phyloP scores from a whole-genome alignment of 2,329 filamentous ascomycete genomes.

The Hypoxylon sp. region DNA sequence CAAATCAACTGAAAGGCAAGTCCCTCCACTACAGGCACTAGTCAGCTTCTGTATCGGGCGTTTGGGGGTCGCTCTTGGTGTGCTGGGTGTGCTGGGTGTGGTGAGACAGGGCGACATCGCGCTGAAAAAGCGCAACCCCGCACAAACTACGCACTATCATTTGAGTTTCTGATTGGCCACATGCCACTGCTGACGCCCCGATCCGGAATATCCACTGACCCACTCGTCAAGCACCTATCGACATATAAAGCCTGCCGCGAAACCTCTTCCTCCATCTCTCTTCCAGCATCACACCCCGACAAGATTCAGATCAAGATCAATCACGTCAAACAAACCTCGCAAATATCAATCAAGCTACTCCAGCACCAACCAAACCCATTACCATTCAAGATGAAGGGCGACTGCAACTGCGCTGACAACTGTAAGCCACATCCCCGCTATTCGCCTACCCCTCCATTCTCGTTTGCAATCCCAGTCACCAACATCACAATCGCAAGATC shows the following conservation, averaged over 20 bases:
- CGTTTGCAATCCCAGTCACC: background rate
- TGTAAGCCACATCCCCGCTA: conserved; percentile 32
- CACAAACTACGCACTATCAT: conserved; percentile 41
- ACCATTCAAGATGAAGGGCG: conserved; percentile 44
- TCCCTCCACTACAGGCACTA: background rate
- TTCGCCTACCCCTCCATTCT: conserved; percentile 11
- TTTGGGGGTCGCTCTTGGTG: conserved; percentile 7
- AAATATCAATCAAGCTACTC: conserved; percentile 3
- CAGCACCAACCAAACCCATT: conserved; percentile 10
- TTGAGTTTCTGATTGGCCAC: conserved; percentile 29
- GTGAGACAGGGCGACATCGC: conserved; percentile 46
- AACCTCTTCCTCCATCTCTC: conserved; percentile 16
- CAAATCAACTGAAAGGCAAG: conserved; percentile 8
- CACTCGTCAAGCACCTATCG: conserved; percentile 23
- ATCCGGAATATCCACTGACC: conserved; percentile 35
- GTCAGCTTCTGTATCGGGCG: background rate
- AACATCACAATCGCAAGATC: background rate
- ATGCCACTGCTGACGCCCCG: conserved; percentile 16
- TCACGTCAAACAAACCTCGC: background rate
- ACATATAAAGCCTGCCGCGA: conserved; percentile 32
- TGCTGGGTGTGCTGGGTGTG: conserved; percentile 29
- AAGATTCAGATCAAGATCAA: conserved; percentile 17
- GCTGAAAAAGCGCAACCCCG: conserved; percentile 45
- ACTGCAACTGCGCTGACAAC: conserved; percentile 44
- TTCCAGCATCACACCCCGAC: conserved; percentile 9